phyloP scores from a whole-genome alignment of 176 grass and related monocot genomes.

The Metroxylon sagu region DNA sequence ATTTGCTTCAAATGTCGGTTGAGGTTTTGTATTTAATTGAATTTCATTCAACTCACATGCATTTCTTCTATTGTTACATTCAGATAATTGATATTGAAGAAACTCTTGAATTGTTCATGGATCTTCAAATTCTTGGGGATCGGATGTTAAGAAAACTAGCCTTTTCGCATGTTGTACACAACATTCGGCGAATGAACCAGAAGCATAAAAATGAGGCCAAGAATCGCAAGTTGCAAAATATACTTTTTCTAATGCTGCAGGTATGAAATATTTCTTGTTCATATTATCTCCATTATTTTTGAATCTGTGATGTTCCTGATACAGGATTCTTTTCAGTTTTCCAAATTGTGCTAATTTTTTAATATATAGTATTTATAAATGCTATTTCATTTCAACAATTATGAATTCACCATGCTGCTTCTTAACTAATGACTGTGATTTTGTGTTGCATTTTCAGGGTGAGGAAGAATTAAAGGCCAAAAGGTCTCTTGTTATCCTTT shows the following conservation, averaged over 20 bases:
- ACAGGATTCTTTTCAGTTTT: too few relatives aligned
- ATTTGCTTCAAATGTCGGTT: background rate
- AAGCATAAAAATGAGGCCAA: constrained; percentile 76
- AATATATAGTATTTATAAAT: too few relatives aligned
- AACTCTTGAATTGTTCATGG: constrained; percentile 82
- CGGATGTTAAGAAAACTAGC: constrained; percentile 71
- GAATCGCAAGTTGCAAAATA: constrained; percentile 81
- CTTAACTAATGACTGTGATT: too few relatives aligned
- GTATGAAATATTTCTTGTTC: constrained; percentile 1
- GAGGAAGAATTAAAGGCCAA: constrained; percentile 85
- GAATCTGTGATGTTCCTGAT: too few relatives aligned
- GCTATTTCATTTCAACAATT: too few relatives aligned
- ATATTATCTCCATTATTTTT: too few relatives aligned
- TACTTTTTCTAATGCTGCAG: constrained; percentile 63
- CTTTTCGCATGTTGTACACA: constrained; percentile 85
- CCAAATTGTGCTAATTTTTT: too few relatives aligned
- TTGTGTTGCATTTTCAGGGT: constrained; percentile 28
- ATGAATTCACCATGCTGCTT: too few relatives aligned
- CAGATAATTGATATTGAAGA: constrained; percentile 76
- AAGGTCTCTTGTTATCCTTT: constrained; percentile 75
- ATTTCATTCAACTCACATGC: background rate
- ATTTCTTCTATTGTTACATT: background rate
- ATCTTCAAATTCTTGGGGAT: constrained; percentile 86
- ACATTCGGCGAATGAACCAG: constrained; percentile 86
- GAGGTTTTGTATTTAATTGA: background rate